Conservation (phyloP, 768 basidiomycete species). For the Fistulinella prunicolor region DNA sequence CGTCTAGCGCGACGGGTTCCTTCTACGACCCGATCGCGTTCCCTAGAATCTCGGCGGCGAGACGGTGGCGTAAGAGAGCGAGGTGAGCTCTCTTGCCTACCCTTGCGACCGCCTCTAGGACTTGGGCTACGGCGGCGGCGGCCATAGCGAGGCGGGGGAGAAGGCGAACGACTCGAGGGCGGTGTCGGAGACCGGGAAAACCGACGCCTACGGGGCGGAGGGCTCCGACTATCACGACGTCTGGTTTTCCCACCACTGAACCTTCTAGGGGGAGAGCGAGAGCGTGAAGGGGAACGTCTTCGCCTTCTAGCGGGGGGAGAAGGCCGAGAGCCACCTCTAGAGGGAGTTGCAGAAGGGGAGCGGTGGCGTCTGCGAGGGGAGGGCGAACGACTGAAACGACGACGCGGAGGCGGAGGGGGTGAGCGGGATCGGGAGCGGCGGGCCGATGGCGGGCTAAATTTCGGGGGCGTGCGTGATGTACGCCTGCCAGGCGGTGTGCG, state of each 20-base stretch:
- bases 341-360: constrained; percentile 34
- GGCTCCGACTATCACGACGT: constrained; percentile 31
- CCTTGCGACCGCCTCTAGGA: constrained; percentile 30
- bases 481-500: constrained; percentile 40
- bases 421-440: constrained; percentile 38
- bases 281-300: constrained; percentile 32
- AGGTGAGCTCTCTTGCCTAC: constrained; percentile 30
- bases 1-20: constrained; percentile 24
- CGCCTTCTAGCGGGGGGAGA: constrained; percentile 39
- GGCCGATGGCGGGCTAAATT: constrained; percentile 35
- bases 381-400: constrained; percentile 26
- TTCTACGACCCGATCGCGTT: constrained; percentile 18
- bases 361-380: constrained; percentile 28
- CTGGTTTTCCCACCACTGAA: constrained; percentile 16
- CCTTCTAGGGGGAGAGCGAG: constrained; percentile 30
- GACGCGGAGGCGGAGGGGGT: constrained; percentile 22
- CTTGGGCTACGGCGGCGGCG: constrained; percentile 49
- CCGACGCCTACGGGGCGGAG: constrained; percentile 38
- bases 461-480: constrained; percentile 28
- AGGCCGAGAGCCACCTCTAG: constrained; percentile 38
- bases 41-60: constrained; percentile 31
- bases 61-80: constrained; percentile 34
- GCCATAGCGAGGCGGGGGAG: constrained; percentile 35
- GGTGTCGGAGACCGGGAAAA: constrained; percentile 48
- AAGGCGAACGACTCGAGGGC: constrained; percentile 43